Evolutionary conservation across 2,329 filamentous ascomycete species (phyloP).

Genomic region (Apiospora hydei): DNA sequence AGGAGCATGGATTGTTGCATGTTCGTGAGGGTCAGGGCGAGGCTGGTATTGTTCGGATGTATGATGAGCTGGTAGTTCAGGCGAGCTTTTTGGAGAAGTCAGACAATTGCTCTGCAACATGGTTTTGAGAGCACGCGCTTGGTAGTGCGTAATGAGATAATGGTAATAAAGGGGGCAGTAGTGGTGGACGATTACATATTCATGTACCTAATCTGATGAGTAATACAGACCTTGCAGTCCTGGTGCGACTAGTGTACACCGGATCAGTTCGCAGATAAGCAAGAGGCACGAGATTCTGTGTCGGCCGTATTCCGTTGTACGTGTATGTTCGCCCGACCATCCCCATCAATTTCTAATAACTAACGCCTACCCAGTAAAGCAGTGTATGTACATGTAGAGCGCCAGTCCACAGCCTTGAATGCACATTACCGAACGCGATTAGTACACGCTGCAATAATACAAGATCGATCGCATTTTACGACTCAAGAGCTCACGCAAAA

Average conservation of each 20-base stretch:
- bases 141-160: not conserved
- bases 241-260: not conserved
- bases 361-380: not conserved
- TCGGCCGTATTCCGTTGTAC: not conserved
- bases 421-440: not conserved
- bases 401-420: not conserved
- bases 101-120: not conserved
- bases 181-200: not conserved
- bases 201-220: not conserved
- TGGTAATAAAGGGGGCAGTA: constrained; percentile 2
- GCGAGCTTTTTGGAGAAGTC: not conserved
- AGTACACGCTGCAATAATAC: not conserved
- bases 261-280: not conserved
- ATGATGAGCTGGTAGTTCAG: not conserved
- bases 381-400: not conserved
- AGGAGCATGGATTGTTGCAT: constrained; percentile 38
- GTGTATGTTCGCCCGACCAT: not conserved
- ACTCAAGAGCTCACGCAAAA: not conserved
- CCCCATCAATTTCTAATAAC: not conserved
- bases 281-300: not conserved
- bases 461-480: not conserved
- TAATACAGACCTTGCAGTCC: constrained; percentile 2
- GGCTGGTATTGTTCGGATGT: not conserved
- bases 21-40: not conserved
- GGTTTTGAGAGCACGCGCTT: not conserved